Conservation (phyloP, 441 rosid genomes). For the Gossypium aridum region DNA sequence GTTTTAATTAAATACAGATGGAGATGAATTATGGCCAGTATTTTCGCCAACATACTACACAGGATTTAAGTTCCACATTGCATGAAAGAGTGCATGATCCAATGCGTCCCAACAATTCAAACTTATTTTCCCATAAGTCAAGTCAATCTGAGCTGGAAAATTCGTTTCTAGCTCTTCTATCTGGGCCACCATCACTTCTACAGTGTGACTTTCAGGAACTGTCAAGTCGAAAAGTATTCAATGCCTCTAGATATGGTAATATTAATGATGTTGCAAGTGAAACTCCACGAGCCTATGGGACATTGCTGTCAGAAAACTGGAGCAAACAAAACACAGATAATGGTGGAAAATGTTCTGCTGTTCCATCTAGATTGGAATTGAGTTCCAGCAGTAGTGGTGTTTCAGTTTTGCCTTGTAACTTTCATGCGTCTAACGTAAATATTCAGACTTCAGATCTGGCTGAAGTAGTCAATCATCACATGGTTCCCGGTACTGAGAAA, state of each 20-base stretch:
- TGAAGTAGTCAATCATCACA: slow-evolving; percentile 16
- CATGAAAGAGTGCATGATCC: slow-evolving; percentile 22
- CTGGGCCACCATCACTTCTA: slow-evolving; percentile 31
- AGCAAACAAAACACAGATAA: slow-evolving; percentile 19
- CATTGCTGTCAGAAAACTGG: slow-evolving; percentile 16
- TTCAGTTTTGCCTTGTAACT: slow-evolving; percentile 19
- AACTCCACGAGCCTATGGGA: slow-evolving; percentile 12
- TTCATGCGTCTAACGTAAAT: slow-evolving; percentile 16
- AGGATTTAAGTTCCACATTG: slow-evolving; percentile 21
- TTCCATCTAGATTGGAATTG: slow-evolving; percentile 15
- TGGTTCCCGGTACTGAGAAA: slow-evolving; percentile 22
- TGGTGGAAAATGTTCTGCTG: slow-evolving; percentile 13
- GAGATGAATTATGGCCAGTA: slow-evolving; percentile 21
- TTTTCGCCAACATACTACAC: slow-evolving; percentile 18
- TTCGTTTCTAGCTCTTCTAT: slow-evolving; percentile 39
- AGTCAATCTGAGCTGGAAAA: slow-evolving; percentile 21
- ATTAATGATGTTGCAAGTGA: slow-evolving; percentile 22
- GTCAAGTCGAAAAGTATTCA: slow-evolving; percentile 22
- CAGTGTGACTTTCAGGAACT: slow-evolving; percentile 31
- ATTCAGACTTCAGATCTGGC: slow-evolving; percentile 20
- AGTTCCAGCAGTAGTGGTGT: slow-evolving; percentile 10
- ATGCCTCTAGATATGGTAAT: slow-evolving; percentile 15
- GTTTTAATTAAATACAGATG: slow-evolving; percentile 15
- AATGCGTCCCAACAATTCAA: slow-evolving; percentile 11
- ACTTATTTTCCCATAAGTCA: slow-evolving; percentile 15